These are phyloP conservation scores for Kazachstania taianensis DNA, from an alignment of 805 yeast genomes.

Conservation along the genomic window DNA sequence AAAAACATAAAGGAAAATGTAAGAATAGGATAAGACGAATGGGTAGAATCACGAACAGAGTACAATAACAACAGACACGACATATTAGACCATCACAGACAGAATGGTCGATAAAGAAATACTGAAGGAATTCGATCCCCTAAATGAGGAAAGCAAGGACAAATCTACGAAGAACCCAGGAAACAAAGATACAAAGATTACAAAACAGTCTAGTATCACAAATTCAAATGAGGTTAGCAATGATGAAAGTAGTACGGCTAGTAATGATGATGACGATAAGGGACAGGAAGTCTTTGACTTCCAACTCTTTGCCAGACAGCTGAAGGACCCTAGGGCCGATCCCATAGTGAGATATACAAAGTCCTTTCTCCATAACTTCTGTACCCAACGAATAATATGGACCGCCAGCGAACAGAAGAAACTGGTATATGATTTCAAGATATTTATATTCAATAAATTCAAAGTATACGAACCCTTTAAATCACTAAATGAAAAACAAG, in stretches of 20 bases:
- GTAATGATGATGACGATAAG: conserved; percentile 9
- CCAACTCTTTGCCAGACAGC: conserved; percentile 62
- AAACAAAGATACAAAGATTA: no score
- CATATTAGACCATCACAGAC: neutral
- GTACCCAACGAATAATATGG: conserved; percentile 49
- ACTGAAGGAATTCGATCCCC: conserved; percentile 9
- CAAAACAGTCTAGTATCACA: no score
- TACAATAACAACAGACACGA: neutral
- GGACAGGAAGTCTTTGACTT: conserved; percentile 55
- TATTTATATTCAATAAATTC: conserved; percentile 58
- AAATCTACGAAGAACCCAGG: neutral
- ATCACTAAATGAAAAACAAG: conserved; percentile 45
- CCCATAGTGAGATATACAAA: conserved; percentile 80
- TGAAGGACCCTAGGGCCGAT: conserved; percentile 69
- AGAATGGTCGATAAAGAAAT: conserved; percentile 3
- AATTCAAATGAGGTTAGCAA: no score
- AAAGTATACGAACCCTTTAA: conserved; percentile 61
- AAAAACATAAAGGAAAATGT: no score
- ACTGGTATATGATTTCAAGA: conserved; percentile 65
- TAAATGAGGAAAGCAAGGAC: conserved; percentile 2
- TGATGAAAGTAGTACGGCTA: no score
- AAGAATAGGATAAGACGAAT: no score
- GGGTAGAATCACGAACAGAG: neutral
- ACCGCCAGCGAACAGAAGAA: conserved; percentile 68
- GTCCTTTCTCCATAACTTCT: conserved; percentile 72